Conservation (phyloP, 257 asterid species). For the Prunella vulgaris region DNA sequence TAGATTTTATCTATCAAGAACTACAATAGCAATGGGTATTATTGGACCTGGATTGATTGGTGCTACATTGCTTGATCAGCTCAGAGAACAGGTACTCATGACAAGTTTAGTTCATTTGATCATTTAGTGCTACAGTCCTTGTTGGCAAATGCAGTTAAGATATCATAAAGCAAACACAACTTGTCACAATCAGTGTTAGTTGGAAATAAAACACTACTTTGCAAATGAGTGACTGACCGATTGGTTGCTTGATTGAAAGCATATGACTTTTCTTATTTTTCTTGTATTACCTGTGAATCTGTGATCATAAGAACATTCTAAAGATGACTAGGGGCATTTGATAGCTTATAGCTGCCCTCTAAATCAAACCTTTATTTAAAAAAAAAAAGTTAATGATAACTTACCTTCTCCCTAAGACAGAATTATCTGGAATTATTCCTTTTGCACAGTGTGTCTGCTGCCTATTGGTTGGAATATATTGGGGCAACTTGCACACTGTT, state of each 20-base stretch:
- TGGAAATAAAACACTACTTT: not conserved
- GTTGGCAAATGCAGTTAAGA: not conserved
- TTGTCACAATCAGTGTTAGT: not conserved
- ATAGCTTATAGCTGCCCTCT: not conserved
- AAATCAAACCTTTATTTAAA: not conserved
- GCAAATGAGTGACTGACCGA: not conserved
- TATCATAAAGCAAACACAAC: conserved; percentile 7
- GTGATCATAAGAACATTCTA: not conserved
- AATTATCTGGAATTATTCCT: not conserved
- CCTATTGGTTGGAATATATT: not conserved
- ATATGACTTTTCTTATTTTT: not conserved
- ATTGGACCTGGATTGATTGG: conserved; percentile 98
- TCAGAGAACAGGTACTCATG: conserved; percentile 74
- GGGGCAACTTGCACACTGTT: not conserved
- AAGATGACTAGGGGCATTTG: not conserved
- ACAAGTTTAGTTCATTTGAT: not conserved
- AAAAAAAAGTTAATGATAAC: not conserved
- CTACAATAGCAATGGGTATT: conserved; percentile 92
- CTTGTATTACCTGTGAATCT: not conserved
- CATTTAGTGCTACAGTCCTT: not conserved
- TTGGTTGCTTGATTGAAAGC: not conserved
- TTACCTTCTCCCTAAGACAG: not conserved
- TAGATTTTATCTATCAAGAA: conserved; percentile 86
- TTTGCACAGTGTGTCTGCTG: not conserved
- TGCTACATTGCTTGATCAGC: conserved; percentile 91